These are phyloP conservation scores for Umbelopsis sp. DNA, from an alignment of 192 early-diverging fungal genomes.

Conservation along the genomic window DNA sequence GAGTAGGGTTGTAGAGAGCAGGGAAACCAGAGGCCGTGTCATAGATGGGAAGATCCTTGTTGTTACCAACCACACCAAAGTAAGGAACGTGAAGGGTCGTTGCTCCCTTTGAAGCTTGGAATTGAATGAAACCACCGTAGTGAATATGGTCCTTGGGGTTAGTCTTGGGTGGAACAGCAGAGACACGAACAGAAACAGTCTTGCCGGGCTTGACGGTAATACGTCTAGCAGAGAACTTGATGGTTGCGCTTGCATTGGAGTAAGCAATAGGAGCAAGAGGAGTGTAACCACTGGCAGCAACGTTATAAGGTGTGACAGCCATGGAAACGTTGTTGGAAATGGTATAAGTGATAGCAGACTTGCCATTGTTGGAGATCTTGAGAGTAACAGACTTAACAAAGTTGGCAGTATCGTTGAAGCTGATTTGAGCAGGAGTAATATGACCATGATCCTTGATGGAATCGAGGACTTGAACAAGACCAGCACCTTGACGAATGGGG, in stretches of 20 bases:
- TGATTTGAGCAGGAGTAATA: constrained; percentile 49
- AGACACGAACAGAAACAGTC: constrained; percentile 22
- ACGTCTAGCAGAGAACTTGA: constrained; percentile 25
- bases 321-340: constrained; percentile 37
- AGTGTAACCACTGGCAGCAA: background rate
- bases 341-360: constrained; percentile 31
- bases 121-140: constrained; percentile 51
- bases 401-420: constrained; percentile 53
- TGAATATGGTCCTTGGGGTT: constrained; percentile 37
- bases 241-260: constrained; percentile 20
- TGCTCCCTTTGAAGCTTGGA: constrained; percentile 27
- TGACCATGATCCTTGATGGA: constrained; percentile 38
- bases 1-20: background rate
- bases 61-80: constrained; percentile 46
- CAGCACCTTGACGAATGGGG: constrained; percentile 52
- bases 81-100: constrained; percentile 48
- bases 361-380: constrained; percentile 47
- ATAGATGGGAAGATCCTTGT: constrained; percentile 46
- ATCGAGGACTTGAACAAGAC: constrained; percentile 52
- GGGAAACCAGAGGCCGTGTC: constrained; percentile 27
- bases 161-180: constrained; percentile 36
- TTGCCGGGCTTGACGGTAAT: constrained; percentile 30
- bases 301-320: constrained; percentile 43
- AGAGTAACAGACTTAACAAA: constrained; percentile 31
- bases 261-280: constrained; percentile 23